A percentile compares a stretch with the other conserved stretches of the same genome.
phyloP scores from a whole-genome alignment of 2,329 filamentous ascomycete genomes.

The Diaporthe velutina region DNA sequence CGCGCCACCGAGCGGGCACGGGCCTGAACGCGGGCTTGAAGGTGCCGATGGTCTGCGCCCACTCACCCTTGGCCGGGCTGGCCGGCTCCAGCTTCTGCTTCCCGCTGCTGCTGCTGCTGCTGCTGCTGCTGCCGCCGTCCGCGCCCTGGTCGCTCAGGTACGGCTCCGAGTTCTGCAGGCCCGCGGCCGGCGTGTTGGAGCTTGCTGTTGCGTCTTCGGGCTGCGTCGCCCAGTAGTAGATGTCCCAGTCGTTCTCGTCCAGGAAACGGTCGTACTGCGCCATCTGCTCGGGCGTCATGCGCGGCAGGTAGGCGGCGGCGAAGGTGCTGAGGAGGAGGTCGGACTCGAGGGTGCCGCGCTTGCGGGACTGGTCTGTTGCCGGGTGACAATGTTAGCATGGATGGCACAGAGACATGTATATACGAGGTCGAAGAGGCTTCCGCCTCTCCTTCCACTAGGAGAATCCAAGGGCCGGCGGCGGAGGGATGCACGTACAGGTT shows the following conservation, averaged over 20 bases:
- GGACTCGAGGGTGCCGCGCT: slow-evolving; percentile 94
- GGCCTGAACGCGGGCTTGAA: slow-evolving; percentile 95
- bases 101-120: slow-evolving; percentile 26
- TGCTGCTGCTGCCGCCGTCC: slow-evolving; percentile 39
- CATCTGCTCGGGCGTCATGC: slow-evolving; percentile 81
- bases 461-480: slow-evolving; percentile 13
- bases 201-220: slow-evolving; percentile 70
- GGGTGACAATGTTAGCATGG: slow-evolving; percentile 23
- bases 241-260: slow-evolving; percentile 99
- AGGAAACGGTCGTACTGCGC: slow-evolving; percentile 91
- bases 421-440: no score
- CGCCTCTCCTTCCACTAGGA: neutral
- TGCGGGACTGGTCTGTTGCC: slow-evolving; percentile 88
- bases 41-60: slow-evolving; percentile 95
- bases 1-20: slow-evolving; percentile 87
- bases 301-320: slow-evolving; percentile 80
- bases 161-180: slow-evolving; percentile 44
- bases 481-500: slow-evolving; percentile 64
- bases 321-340: slow-evolving; percentile 98
- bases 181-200: slow-evolving; percentile 48
- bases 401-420: no score
- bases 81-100: slow-evolving; percentile 47
- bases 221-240: slow-evolving; percentile 99
- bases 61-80: slow-evolving; percentile 74
- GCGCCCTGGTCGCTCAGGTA: slow-evolving; percentile 40